Conservation (phyloP, 768 basidiomycete species). For the Macrolepiota albuminosa region DNA sequence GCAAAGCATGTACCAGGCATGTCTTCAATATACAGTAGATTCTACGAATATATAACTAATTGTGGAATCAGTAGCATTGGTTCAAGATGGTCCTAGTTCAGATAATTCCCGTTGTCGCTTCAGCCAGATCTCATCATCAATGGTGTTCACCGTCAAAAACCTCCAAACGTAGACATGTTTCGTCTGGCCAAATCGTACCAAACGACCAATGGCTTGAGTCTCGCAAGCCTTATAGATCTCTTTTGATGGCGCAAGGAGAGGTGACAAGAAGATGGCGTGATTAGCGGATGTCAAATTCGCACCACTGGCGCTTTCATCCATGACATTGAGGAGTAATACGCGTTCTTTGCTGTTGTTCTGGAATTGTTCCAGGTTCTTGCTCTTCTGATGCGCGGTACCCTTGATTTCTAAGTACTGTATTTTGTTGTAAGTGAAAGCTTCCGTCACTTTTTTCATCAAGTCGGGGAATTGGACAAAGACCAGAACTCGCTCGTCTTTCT, state of each 20-base stretch:
- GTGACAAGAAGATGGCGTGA: slow-evolving; percentile 93
- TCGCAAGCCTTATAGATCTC: slow-evolving; percentile 83
- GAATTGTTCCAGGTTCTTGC: slow-evolving; percentile 81
- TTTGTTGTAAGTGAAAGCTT: slow-evolving; percentile 68
- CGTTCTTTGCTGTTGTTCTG: slow-evolving; percentile 75
- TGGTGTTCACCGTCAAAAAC: slow-evolving; percentile 82
- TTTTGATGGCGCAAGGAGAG: slow-evolving; percentile 75
- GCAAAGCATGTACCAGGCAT: neutral
- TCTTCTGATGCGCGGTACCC: slow-evolving; percentile 71
- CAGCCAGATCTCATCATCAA: slow-evolving; percentile 80
- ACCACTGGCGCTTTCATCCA: slow-evolving; percentile 93
- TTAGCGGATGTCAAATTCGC: slow-evolving; percentile 92
- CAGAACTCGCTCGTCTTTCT: slow-evolving; percentile 76
- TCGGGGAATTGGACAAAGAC: slow-evolving; percentile 97
- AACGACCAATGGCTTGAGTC: slow-evolving; percentile 80
- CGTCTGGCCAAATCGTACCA: slow-evolving; percentile 79
- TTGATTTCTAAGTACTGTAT: slow-evolving; percentile 79
- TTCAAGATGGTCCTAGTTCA: slow-evolving; percentile 9
- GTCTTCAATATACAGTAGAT: neutral
- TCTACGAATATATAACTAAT: slow-evolving; percentile 2
- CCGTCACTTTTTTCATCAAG: slow-evolving; percentile 85
- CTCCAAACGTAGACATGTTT: slow-evolving; percentile 80
- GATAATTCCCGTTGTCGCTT: slow-evolving; percentile 35
- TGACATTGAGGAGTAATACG: slow-evolving; percentile 85
- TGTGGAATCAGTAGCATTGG: slow-evolving; percentile 1